These are phyloP conservation scores for slime mould (Dictyostelium discoideum) DNA, from an alignment of 78 protist genomes.

Conservation along the genomic window DNA sequence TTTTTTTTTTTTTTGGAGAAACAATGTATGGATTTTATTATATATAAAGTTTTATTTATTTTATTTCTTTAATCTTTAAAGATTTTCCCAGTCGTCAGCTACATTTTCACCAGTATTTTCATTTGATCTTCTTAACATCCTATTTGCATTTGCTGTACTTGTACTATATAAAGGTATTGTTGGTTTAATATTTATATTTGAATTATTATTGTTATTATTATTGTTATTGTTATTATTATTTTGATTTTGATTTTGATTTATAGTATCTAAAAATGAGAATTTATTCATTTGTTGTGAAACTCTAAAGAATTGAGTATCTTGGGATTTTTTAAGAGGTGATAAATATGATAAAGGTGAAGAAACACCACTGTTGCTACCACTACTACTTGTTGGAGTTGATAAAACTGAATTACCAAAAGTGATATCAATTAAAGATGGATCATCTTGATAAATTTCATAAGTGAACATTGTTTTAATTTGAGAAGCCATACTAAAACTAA, in stretches of 20 bases:
- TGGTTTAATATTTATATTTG: not conserved
- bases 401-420: not conserved
- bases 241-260: not conserved
- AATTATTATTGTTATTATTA: too few species aligned
- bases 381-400: not conserved
- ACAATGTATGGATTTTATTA: too few species aligned
- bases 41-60: not conserved
- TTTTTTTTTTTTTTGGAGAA: too few species aligned
- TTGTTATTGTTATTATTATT: too few species aligned
- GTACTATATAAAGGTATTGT: not conserved
- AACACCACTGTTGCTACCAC: not conserved
- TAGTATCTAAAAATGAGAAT: constrained; percentile 26
- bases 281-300: constrained; percentile 29
- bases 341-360: not conserved
- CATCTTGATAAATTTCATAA: constrained; percentile 26
- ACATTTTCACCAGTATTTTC: not conserved
- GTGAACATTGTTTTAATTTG: constrained; percentile 46
- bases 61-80: not conserved
- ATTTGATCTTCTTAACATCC: constrained; percentile 14
- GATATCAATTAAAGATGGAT: constrained; percentile 11
- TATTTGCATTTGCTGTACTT: not conserved
- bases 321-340: not conserved
- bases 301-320: constrained; percentile 4
- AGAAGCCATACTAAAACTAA: not conserved
- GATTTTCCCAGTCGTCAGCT: constrained; percentile 8